These are phyloP conservation scores for Pseudoscleropodium purum DNA, from an alignment of 225 moss, liverwort and hornwort genomes.

Conservation along the genomic window DNA sequence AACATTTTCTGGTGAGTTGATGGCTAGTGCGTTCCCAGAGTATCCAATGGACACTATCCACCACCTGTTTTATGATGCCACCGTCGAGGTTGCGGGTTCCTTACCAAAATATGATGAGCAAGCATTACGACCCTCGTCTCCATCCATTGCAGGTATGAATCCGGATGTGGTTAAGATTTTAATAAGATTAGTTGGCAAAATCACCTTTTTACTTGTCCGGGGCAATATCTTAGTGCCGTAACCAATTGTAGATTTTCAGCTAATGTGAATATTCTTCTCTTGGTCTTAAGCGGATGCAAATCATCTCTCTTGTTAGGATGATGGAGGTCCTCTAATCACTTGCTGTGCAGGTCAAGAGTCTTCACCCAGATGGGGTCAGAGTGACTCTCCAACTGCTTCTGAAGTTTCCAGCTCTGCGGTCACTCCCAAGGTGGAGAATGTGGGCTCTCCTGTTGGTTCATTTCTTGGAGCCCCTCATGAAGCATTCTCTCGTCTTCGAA, in stretches of 20 bases:
- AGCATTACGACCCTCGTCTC: constrained; percentile 27
- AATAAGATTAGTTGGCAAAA: not conserved
- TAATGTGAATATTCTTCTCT: not conserved
- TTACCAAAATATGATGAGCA: constrained; percentile 23
- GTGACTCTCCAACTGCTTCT: constrained; percentile 39
- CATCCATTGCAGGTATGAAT: constrained; percentile 32
- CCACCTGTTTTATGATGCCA: constrained; percentile 11
- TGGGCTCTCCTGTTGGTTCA: constrained; percentile 36
- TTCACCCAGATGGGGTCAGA: constrained; percentile 40
- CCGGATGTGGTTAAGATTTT: not conserved
- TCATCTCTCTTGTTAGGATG: not conserved
- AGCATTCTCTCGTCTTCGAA: constrained; percentile 38
- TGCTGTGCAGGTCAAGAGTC: constrained; percentile 22
- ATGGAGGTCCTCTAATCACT: not conserved
- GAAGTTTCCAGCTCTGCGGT: constrained; percentile 41
- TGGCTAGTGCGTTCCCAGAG: constrained; percentile 24
- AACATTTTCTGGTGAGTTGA: constrained; percentile 24
- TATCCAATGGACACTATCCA: constrained; percentile 12
- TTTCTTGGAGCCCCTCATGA: constrained; percentile 60
- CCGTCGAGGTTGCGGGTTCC: constrained; percentile 8
- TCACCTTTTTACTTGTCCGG: not conserved
- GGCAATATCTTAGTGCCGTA: not conserved
- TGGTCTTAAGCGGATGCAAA: not conserved
- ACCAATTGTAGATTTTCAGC: not conserved
- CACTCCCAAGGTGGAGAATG: constrained; percentile 22